A percentile compares a stretch with the other conserved stretches of the same genome.
Evolutionary conservation across 2,329 filamentous ascomycete species (phyloP).

Genomic region (Talaromyces rugulosus): DNA sequence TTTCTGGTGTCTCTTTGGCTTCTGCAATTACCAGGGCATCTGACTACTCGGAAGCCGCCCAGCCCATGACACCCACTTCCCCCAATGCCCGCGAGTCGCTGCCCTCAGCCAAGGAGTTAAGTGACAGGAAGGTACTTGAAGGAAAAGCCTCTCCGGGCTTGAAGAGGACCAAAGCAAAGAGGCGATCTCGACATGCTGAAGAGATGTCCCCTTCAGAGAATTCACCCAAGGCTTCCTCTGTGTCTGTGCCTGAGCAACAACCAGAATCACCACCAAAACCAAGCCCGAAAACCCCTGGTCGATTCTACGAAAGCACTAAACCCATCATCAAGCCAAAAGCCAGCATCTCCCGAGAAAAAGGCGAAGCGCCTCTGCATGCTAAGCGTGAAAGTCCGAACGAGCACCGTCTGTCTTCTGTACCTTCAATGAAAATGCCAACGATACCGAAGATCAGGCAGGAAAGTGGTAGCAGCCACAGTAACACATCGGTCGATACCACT

Average conservation of each 20-base stretch:
- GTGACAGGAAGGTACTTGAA: constrained; percentile 21
- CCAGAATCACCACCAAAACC: constrained; percentile 11
- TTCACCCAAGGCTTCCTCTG: constrained; percentile 19
- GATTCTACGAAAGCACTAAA: constrained; percentile 7
- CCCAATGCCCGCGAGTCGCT: constrained; percentile 24
- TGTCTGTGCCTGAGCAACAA: constrained; percentile 19
- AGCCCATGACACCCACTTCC: constrained; percentile 17
- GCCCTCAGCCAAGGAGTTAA: constrained; percentile 23
- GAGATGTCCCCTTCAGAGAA: constrained; percentile 23
- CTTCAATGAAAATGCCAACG: constrained; percentile 41
- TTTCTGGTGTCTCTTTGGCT: constrained; percentile 24
- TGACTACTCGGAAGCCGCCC: constrained; percentile 24
- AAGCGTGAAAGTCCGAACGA: constrained; percentile 24
- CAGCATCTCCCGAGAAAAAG: constrained; percentile 13
- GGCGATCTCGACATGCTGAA: constrained; percentile 36
- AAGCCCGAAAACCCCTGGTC: constrained; percentile 10
- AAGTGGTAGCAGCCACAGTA: constrained; percentile 26
- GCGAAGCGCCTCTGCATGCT: constrained; percentile 23
- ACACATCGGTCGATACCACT: constrained; percentile 5
- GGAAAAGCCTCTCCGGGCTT: constrained; percentile 31
- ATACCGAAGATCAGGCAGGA: constrained; percentile 40
- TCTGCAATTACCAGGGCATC: constrained; percentile 32
- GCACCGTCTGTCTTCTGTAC: constrained; percentile 43
- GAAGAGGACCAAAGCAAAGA: constrained; percentile 39
- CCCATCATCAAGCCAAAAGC: constrained; percentile 3